Evolutionary conservation across 2,329 filamentous ascomycete genomes (phyloP).

Genomic region (Balansia obtecta): DNA sequence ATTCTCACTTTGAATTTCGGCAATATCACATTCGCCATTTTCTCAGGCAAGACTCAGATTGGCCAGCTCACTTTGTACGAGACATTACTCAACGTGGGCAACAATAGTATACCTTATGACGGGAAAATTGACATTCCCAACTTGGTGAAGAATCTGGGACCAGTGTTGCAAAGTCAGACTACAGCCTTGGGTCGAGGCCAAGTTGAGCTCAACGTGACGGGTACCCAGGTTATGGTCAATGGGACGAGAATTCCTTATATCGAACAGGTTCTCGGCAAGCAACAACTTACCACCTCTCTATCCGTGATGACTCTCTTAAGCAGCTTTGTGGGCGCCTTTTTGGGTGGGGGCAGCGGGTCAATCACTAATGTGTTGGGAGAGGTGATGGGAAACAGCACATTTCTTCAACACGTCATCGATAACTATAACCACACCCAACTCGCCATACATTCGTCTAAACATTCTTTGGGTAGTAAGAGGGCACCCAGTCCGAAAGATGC

Average conservation of each 20-base stretch:
- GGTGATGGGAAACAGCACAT: constrained; percentile 26
- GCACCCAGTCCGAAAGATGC: constrained; percentile 3
- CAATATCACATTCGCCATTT: constrained; percentile 32
- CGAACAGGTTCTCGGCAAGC: constrained; percentile 29
- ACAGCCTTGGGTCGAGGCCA: constrained; percentile 24
- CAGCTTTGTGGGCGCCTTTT: constrained; percentile 24
- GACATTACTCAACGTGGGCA: constrained; percentile 27
- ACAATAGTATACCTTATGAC: constrained; percentile 28
- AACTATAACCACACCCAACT: constrained; percentile 19
- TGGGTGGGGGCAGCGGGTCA: constrained; percentile 16
- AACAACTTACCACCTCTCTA: constrained; percentile 21
- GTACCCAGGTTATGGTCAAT: constrained; percentile 28
- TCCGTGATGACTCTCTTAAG: constrained; percentile 26
- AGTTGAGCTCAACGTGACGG: constrained; percentile 27
- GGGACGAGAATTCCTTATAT: constrained; percentile 30
- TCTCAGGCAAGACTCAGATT: constrained; percentile 25
- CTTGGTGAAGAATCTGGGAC: constrained; percentile 27
- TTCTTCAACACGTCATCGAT: constrained; percentile 23
- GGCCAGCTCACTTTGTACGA: constrained; percentile 27
- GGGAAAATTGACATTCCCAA: constrained; percentile 28
- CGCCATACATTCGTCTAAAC: constrained; percentile 1
- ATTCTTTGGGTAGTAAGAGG: background rate
- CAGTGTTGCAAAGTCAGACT: constrained; percentile 25
- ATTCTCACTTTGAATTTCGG: constrained; percentile 30
- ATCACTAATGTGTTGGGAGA: constrained; percentile 23